Base-by-base conservation (phyloP, 1,284 basidiomycete species). In the Cutaneotrichosporon sp. region DNA sequence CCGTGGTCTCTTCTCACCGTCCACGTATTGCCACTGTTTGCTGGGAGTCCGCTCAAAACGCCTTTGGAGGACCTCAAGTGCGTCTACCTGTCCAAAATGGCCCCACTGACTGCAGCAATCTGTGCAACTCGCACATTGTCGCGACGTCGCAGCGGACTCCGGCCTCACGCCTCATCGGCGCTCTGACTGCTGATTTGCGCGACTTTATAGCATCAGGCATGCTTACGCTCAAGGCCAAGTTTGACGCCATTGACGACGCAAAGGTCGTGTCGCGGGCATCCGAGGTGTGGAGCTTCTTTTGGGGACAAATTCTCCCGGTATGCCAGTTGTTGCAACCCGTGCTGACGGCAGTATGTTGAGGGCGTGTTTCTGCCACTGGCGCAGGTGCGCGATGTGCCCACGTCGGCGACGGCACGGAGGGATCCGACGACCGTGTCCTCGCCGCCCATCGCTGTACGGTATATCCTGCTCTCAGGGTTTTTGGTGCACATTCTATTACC, bases 281-380 rank as follows among this genome's bases (percentile, higher is more conserved):
- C 1, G 90, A 94, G 61, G 80, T 88, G 14, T 97, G 93, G 93
- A 82, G 81, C 7, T 93, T 94, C 77, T 97, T 96, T 77, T 96
- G 90, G 85, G 87, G 88, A 59, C 86, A 90, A 58, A 84, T 97
- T 18, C 77, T 97, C 1, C 90, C 92, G 1, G 73, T 74, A 35
- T 62, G 73, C 3, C 2, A 12, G 49, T 22, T 5, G 4, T 36
- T 14, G 8, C 10, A 21, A 5, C 15, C 5, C 8, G 22, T 17
- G 38, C 36, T 52, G 37, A 50, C 42, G 12, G 8, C 46, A 75
- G 71, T 74, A 73, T 47, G 63, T 77, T 26, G 72, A 77, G 61
- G 79, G 76, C 20, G 74, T 77, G 55, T 79, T 80, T 54, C 68
- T 80, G 17, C 79, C 79, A 0, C 67, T 74, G 56, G 62, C 68